phyloP scores from a whole-genome alignment of 768 basidiomycete species.

The Nidularia pulvinata region DNA sequence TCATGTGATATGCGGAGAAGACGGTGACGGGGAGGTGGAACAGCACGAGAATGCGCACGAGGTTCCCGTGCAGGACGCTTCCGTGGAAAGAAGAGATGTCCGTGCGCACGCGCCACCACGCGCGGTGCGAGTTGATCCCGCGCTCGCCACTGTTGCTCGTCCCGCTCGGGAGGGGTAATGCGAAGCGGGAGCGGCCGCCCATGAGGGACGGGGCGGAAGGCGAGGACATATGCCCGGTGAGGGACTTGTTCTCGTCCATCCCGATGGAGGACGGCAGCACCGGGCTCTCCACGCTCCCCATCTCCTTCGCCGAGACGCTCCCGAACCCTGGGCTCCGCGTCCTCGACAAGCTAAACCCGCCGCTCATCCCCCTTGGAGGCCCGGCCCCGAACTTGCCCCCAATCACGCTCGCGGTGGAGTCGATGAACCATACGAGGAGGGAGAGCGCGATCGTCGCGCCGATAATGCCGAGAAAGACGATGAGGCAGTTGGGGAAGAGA shows the following conservation, averaged over 20 bases:
- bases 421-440: constrained; percentile 70
- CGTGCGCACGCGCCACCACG: constrained; percentile 57
- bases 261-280: no score
- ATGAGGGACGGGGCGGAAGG: constrained; percentile 13
- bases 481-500: constrained; percentile 80
- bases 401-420: constrained; percentile 47
- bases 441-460: constrained; percentile 73
- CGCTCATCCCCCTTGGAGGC: background rate
- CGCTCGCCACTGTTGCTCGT: constrained; percentile 20
- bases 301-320: background rate
- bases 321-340: constrained; percentile 5
- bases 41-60: constrained; percentile 85
- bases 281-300: background rate
- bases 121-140: constrained; percentile 32
- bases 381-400: constrained; percentile 9
- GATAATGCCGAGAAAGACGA: constrained; percentile 79
- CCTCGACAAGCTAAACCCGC: constrained; percentile 20
- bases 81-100: constrained; percentile 80
- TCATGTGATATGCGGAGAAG: constrained; percentile 89
- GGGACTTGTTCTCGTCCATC: constrained; percentile 50
- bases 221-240: constrained; percentile 33
- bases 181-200: constrained; percentile 24
- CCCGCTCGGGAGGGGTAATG: constrained; percentile 21
- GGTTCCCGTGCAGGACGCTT: constrained; percentile 84
- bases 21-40: constrained; percentile 96